Conservation (phyloP, 164 flowering plant genomes). For the Malania oleifera region DNA sequence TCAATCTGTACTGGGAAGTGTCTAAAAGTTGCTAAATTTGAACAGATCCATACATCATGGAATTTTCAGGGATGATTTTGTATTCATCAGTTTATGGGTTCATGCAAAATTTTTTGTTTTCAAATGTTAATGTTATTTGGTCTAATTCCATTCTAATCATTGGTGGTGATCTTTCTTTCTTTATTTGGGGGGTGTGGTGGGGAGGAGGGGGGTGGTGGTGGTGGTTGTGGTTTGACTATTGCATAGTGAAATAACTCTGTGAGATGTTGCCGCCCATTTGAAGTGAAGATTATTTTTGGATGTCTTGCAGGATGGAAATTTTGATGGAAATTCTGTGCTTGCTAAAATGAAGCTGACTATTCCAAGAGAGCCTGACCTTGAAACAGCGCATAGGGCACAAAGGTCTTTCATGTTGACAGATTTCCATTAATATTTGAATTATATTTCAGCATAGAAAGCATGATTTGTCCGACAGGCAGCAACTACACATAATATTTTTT, state of each 20-base stretch:
- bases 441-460: background rate
- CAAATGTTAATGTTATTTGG: no score
- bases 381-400: conserved; percentile 73
- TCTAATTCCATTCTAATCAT: no score
- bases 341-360: conserved; percentile 58
- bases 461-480: background rate
- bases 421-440: background rate
- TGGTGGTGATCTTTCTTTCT: no score
- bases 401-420: conserved; percentile 24
- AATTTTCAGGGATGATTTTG: no score
- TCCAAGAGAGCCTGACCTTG: conserved; percentile 85
- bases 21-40: background rate
- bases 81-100: no score
- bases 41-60: background rate
- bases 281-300: background rate
- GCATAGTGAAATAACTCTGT: no score
- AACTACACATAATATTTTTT: conserved; percentile 6
- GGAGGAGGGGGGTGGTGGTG: no score
- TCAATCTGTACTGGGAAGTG: background rate
- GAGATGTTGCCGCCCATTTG: no score
- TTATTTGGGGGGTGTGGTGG: no score
- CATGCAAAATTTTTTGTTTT: no score
- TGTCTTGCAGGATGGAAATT: conserved; percentile 44
- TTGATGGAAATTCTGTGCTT: conserved; percentile 23
- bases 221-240: no score